Base-by-base conservation (phyloP, 176 grass and related monocot species). In the Lolium perenne region DNA sequence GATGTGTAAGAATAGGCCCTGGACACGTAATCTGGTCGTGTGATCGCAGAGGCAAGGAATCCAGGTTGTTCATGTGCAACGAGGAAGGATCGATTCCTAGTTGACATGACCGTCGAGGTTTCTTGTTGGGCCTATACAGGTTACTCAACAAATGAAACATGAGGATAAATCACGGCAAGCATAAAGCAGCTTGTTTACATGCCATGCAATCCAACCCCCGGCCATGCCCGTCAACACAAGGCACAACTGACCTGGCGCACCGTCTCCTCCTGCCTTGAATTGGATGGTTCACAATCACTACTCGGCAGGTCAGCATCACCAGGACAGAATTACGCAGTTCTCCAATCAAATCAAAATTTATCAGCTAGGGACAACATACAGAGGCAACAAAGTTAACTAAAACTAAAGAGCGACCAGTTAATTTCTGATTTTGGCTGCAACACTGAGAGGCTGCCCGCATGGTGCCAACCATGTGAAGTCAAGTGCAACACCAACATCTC, bases 1-100 rank as follows among this genome's bases (percentile, higher is more conserved):
- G 25, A 80, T 26, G 29, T 10, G 23, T 8, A 2, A 25, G 10
- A 26, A 7, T 0, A 78, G 76, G 18, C 6, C 0, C 11, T 16
- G 53, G 9, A 8, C 75, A 58, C 0, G 77, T 29, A 26, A 75
- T 29, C 16, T 15, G 32, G 1, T 1, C 23, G 18, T 74, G 59
- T 64, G 5, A 1, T 47, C 0, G 4, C 8, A 5, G 46, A 45
- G 45, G 47, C 12, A 5, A n/a, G 47, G 84, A 74, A 83, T 87
- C 74, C 0, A 83, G 65, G 74, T 74, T 87, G 84, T 38, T 26
- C 58, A 12, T 17, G 38, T 17, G 18, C 46, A 63, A 67, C 22
- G 59, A 38, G 10, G 25, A 84, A 74, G 80, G 38, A 91, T 91
- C 69, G 76, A 87, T 91, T 43, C 89, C 85, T 68, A 84, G 77